These are phyloP conservation scores for Aspergillus melleus DNA, from an alignment of 2,329 filamentous ascomycete species.

Conservation along the genomic window DNA sequence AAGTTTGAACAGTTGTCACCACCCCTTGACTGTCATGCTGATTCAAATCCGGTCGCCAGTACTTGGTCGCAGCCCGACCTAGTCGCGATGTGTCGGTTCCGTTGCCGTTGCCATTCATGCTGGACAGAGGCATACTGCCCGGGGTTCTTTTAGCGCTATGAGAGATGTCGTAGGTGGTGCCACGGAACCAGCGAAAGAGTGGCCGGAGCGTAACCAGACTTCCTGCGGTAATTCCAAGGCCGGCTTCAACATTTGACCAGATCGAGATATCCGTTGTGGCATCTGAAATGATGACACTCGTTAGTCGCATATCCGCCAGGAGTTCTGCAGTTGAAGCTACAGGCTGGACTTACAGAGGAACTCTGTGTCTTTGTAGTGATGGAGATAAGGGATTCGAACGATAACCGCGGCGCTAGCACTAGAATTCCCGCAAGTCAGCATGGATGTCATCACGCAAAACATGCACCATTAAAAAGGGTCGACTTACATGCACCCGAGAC, in stretches of 20 bases:
- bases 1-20: slow-evolving; percentile 31
- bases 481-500: slow-evolving; percentile 55
- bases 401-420: slow-evolving; percentile 40
- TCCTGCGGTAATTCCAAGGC: slow-evolving; percentile 47
- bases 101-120: slow-evolving; percentile 22
- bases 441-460: neutral
- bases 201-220: slow-evolving; percentile 52
- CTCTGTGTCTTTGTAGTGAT: slow-evolving; percentile 31
- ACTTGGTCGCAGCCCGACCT: slow-evolving; percentile 24
- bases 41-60: slow-evolving; percentile 34
- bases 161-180: slow-evolving; percentile 25
- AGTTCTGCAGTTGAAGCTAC: neutral
- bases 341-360: slow-evolving; percentile 33
- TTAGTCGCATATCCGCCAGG: neutral
- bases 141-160: slow-evolving; percentile 25
- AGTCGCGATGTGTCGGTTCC: slow-evolving; percentile 10
- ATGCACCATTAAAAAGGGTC: slow-evolving; percentile 17
- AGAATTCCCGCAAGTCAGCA: slow-evolving; percentile 23
- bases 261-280: slow-evolving; percentile 40
- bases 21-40: slow-evolving; percentile 26
- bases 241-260: slow-evolving; percentile 42
- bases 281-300: slow-evolving; percentile 18
- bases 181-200: slow-evolving; percentile 44
- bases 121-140: slow-evolving; percentile 33
- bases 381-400: slow-evolving; percentile 37